Conservation (phyloP, 1,139 yeast genomes). For the Blastobotrys indianensis region DNA sequence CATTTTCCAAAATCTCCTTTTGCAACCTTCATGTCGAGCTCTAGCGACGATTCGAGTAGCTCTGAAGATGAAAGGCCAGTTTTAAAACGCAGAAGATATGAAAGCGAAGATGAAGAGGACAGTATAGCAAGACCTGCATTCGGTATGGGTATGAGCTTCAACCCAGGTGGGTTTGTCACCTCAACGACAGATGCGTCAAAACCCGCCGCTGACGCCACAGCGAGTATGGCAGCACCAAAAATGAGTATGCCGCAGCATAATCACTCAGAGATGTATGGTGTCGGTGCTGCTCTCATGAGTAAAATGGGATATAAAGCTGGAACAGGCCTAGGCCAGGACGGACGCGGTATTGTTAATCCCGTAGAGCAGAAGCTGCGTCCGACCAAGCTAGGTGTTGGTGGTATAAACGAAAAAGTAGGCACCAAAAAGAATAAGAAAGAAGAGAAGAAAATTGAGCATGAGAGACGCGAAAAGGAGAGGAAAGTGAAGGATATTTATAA, state of each 20-base stretch:
- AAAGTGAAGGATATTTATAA: conserved; percentile 31
- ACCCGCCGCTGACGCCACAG: not conserved
- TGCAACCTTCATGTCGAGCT: conserved; percentile 3
- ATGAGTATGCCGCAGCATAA: conserved; percentile 3
- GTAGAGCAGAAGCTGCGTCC: conserved; percentile 66
- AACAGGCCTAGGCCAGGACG: conserved; percentile 66
- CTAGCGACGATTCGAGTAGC: conserved; percentile 1
- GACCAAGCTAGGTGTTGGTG: conserved; percentile 64
- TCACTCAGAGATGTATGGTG: conserved; percentile 52
- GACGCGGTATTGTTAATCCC: conserved; percentile 72
- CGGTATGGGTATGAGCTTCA: conserved; percentile 5
- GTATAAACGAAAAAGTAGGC: conserved; percentile 39
- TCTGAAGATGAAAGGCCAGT: conserved; percentile 5
- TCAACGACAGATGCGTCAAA: conserved; percentile 2
- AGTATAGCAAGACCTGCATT: not conserved
- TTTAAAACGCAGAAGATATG: not conserved
- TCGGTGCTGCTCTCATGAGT: conserved; percentile 74
- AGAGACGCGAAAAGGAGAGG: conserved; percentile 5
- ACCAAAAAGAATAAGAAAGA: conserved; percentile 17
- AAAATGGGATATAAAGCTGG: conserved; percentile 89
- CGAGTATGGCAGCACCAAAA: not conserved
- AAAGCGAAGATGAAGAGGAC: conserved; percentile 1
- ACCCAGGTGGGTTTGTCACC: conserved; percentile 7
- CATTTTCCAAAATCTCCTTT: no score
- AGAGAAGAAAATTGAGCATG: conserved; percentile 11